Evolutionary conservation across 164 flowering plant genomes (phyloP).

Genomic region (Warburgia ugandensis): DNA sequence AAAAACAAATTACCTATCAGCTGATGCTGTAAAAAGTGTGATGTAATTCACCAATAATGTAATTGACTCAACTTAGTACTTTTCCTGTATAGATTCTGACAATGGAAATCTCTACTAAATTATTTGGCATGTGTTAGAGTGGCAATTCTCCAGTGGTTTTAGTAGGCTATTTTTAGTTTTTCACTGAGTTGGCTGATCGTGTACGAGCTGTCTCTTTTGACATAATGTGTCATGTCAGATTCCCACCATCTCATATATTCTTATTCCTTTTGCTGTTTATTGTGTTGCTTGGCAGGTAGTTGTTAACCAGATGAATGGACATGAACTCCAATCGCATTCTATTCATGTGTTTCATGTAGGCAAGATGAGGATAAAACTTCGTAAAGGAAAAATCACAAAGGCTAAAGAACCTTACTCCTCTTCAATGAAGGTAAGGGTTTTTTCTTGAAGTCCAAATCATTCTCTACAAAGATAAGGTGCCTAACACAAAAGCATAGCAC

Average conservation of each 20-base stretch:
- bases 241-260: not conserved
- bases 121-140: not conserved
- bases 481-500: not conserved
- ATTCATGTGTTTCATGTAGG: constrained; percentile 84
- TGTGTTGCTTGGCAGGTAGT: constrained; percentile 53
- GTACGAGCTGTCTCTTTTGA: not conserved
- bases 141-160: not conserved
- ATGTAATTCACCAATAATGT: no score
- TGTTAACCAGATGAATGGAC: constrained; percentile 77
- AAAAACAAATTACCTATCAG: no score
- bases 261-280: not conserved
- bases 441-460: not conserved
- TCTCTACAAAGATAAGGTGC: not conserved
- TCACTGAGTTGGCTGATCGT: not conserved
- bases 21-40: no score
- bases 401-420: constrained; percentile 82
- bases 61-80: no score
- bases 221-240: not conserved
- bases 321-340: constrained; percentile 54
- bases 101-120: no score
- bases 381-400: constrained; percentile 68
- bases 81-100: no score
- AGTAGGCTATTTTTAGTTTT: not conserved
- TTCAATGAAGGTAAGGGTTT: constrained; percentile 50
- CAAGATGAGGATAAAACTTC: constrained; percentile 89